Evolutionary conservation across 495 filamentous ascomycete species (phyloP).

Genomic region (Tuber melanosporum): DNA sequence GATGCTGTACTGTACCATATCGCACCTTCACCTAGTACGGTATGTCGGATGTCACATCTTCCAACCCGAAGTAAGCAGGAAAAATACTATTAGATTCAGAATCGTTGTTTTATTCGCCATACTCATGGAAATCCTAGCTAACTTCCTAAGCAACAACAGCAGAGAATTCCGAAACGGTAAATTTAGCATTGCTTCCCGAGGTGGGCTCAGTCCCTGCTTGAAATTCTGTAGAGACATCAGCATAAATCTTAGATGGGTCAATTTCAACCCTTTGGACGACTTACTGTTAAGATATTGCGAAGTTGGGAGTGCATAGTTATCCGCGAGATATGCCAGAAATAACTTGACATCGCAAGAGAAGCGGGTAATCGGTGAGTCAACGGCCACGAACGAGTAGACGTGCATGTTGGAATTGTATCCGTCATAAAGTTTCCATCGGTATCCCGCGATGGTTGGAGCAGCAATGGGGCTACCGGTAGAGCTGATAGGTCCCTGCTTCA

Average conservation of each 20-base stretch:
- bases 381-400: slow-evolving; percentile 59
- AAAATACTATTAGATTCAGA: background rate
- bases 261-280: background rate
- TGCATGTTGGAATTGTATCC: slow-evolving; percentile 54
- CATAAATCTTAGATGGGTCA: background rate
- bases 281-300: slow-evolving; percentile 51
- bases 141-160: slow-evolving; percentile 44
- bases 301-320: slow-evolving; percentile 48
- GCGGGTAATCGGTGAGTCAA: slow-evolving; percentile 44
- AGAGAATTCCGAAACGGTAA: slow-evolving; percentile 46
- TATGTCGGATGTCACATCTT: background rate
- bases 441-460: slow-evolving; percentile 50
- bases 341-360: slow-evolving; percentile 54
- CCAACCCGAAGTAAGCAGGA: background rate
- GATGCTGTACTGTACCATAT: too few species aligned
- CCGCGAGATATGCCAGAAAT: slow-evolving; percentile 55
- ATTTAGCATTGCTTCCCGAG: slow-evolving; percentile 44
- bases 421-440: slow-evolving; percentile 51
- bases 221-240: slow-evolving; percentile 30
- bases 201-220: slow-evolving; percentile 57
- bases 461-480: slow-evolving; percentile 52
- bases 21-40: background rate
- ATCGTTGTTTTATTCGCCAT: background rate
- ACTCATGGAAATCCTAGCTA: background rate
- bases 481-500: slow-evolving; percentile 51